Evolutionary conservation across 2,329 filamentous ascomycete species (phyloP), one percentile per base, ranked within the genome.

Genomic region (Pseudogymnoascus sp.): DNA sequence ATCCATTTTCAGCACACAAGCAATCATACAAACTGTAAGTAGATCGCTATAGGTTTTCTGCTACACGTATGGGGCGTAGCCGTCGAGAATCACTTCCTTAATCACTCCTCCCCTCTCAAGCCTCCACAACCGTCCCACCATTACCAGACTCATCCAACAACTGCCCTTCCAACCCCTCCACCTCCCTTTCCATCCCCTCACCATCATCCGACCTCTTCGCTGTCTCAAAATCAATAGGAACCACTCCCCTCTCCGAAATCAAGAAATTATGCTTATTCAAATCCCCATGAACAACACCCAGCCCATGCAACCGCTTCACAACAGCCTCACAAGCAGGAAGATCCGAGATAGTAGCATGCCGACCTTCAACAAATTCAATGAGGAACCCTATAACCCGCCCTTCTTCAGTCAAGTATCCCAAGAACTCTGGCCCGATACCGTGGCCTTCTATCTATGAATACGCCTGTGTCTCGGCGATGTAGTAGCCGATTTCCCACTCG

Each of bases 221-320:
- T 23, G 38, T 66, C 62, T 74, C 74, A 65, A 77, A 77, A 63
- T 76, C 74, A 25, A 78, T 67, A 3, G 77, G 63, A 7, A 65
- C 63, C 2, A 63, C 71, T 5, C 65, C 61, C 6, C 64, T 67
- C 12, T 72, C 63, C 1, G 36, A 65, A 4, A 77, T 62, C 11
- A 78, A 69, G 62, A 78, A 75, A 63, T 76, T 76, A 63, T 75
- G 65, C 63, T 69, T 72, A 64, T 77, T 76, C 60, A 76, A 66
- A 67, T 78, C 74, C 2, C 73, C 73, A 65, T 77, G 74, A 63
- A 69, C 66, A 37, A 78, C 72, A 0, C 72, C 71, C n/a, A 77
- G 63, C 1, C 36, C 9, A 66, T 78, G 76, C 62, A 78, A 66
- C 61, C 65, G 66, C n/a, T 14, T 12, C 16, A 78, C 64, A 14